These are phyloP conservation scores for Saccharomycopsis sp. DNA, from an alignment of 805 yeast genomes.

Conservation along the genomic window DNA sequence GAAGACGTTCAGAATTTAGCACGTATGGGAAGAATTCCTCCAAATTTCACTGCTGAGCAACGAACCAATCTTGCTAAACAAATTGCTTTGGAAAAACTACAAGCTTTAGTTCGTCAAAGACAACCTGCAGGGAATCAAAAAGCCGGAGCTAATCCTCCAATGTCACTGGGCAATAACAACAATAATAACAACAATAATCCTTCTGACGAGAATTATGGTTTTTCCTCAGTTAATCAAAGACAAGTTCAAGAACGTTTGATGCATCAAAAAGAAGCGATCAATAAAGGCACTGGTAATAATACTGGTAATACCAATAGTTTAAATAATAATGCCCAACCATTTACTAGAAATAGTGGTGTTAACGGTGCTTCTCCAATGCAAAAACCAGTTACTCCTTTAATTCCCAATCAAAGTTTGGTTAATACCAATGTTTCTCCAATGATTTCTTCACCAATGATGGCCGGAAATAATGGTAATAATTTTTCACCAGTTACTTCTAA, in stretches of 20 bases:
- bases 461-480: too few species aligned
- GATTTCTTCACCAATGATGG: not conserved
- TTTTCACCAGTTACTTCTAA: too few species aligned
- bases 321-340: not conserved
- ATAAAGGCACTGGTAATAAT: conserved; percentile 1
- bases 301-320: not conserved
- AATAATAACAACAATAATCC: conserved; percentile 1
- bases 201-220: not conserved
- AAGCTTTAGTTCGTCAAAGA: conserved; percentile 5
- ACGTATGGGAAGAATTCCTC: conserved; percentile 4
- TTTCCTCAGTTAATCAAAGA: conserved; percentile 12
- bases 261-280: conserved; percentile 10
- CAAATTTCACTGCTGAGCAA: conserved; percentile 6
- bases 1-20: conserved; percentile 7
- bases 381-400: conserved; percentile 10
- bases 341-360: conserved; percentile 3
- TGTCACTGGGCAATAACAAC: conserved; percentile 1
- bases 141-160: too few species aligned
- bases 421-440: conserved; percentile 5
- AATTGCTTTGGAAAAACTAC: conserved; percentile 5
- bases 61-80: conserved; percentile 7
- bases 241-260: conserved; percentile 16
- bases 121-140: too few species aligned
- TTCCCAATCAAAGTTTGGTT: conserved; percentile 3
- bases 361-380: conserved; percentile 3